Conservation (phyloP, 768 basidiomycete species). For the Hygrophorus russula region DNA sequence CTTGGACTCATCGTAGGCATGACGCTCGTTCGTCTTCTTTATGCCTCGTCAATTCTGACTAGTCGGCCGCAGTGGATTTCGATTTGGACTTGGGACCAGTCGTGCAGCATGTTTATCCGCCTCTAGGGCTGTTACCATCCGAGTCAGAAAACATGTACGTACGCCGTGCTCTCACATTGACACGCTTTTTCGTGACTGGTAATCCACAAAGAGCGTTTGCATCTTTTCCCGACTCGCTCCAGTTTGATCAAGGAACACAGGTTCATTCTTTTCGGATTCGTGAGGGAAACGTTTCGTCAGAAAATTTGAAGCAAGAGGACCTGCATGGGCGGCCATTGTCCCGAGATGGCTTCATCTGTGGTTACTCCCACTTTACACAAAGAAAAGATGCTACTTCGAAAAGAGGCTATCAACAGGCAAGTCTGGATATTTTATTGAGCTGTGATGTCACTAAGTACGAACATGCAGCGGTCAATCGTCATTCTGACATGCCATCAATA, state of each 20-base stretch:
- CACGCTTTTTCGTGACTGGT: background rate
- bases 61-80: slow-evolving; percentile 58
- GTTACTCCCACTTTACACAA: slow-evolving; percentile 71
- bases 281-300: slow-evolving; percentile 26
- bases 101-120: slow-evolving; percentile 59
- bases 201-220: slow-evolving; percentile 65
- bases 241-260: slow-evolving; percentile 77
- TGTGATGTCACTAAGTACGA: slow-evolving; percentile 1
- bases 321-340: slow-evolving; percentile 14
- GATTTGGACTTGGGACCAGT: slow-evolving; percentile 83
- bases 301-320: too few relatives aligned
- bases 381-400: slow-evolving; percentile 50
- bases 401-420: slow-evolving; percentile 74
- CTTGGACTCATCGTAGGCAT: slow-evolving; percentile 8
- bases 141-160: slow-evolving; percentile 81
- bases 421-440: slow-evolving; percentile 5
- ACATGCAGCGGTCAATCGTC: slow-evolving; percentile 59
- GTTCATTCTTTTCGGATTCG: slow-evolving; percentile 83
- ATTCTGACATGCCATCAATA: slow-evolving; percentile 73
- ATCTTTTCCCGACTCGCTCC: slow-evolving; percentile 81
- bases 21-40: background rate
- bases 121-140: slow-evolving; percentile 46
- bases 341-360: slow-evolving; percentile 63
- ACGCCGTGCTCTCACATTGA: background rate
- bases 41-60: background rate